phyloP scores from a whole-genome alignment of 176 grass and related monocot species.

The Saccharum spontaneum region DNA sequence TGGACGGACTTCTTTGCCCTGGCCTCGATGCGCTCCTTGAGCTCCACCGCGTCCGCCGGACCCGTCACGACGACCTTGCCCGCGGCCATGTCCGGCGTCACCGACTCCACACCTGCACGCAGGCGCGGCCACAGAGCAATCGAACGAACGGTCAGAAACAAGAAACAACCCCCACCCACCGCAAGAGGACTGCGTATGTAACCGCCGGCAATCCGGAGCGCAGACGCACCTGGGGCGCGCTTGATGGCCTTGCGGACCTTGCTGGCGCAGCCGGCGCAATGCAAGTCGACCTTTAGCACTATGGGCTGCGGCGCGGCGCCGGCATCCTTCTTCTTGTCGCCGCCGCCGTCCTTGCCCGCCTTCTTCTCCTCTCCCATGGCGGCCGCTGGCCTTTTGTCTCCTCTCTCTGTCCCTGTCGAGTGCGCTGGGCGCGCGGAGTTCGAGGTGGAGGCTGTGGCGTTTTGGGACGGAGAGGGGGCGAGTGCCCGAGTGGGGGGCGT shows the following conservation, averaged over 20 bases:
- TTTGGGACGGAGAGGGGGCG: background rate
- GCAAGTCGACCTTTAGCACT: conserved; percentile 72
- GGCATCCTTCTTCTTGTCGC: conserved; percentile 36
- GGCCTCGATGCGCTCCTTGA: conserved; percentile 67
- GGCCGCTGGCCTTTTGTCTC: background rate
- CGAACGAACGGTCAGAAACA: background rate
- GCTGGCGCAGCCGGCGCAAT: conserved; percentile 73
- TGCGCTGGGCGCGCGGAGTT: too few species aligned
- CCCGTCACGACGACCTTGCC: conserved; percentile 62
- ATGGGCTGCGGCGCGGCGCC: conserved; percentile 21
- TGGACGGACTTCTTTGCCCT: conserved; percentile 60
- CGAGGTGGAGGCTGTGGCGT: background rate
- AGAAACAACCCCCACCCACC: background rate
- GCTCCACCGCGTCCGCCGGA: conserved; percentile 46
- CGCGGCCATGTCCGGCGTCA: conserved; percentile 41
- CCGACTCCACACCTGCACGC: conserved; percentile 49
- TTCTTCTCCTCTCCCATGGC: conserved; percentile 48
- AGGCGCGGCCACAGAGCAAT: too few species aligned
- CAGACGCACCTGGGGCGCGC: conserved; percentile 36
- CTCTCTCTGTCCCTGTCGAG: too few species aligned
- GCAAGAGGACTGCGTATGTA: background rate
- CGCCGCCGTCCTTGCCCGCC: conserved; percentile 1
- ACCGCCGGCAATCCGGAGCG: background rate
- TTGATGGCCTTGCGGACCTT: conserved; percentile 67
- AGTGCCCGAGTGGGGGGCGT: background rate